Evolutionary conservation across 116 monocot species (phyloP).

Genomic region (Posidonia oceanica): DNA sequence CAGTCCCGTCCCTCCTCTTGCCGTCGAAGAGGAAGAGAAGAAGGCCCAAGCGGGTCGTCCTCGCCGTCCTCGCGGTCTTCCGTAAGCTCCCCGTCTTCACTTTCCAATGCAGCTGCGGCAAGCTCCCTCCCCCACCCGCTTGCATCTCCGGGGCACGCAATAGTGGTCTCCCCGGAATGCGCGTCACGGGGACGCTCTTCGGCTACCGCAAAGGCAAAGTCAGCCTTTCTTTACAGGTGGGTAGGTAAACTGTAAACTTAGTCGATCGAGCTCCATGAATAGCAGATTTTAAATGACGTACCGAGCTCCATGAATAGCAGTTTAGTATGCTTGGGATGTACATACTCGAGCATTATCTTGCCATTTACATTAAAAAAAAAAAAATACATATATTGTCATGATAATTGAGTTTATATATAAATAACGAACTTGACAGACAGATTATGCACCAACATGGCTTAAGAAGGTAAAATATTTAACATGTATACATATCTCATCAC

Average conservation of each 20-base stretch:
- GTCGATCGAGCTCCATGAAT: too few relatives aligned
- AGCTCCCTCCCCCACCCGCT: neutral
- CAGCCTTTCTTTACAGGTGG: conserved; percentile 38
- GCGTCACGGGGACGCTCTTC: conserved; percentile 49
- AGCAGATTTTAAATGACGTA: too few relatives aligned
- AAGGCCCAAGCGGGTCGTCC: conserved; percentile 2
- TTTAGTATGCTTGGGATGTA: neutral
- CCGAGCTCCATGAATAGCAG: too few relatives aligned
- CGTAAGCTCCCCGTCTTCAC: conserved; percentile 7
- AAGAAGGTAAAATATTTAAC: too few relatives aligned
- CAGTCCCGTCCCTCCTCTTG: neutral
- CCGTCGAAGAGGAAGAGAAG: conserved; percentile 3
- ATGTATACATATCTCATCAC: too few relatives aligned
- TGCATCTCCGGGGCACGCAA: neutral
- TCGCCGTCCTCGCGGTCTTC: neutral
- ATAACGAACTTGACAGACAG: too few relatives aligned
- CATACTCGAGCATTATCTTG: too few relatives aligned
- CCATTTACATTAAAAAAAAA: too few relatives aligned
- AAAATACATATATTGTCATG: too few relatives aligned
- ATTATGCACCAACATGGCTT: too few relatives aligned
- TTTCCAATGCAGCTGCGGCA: conserved; percentile 3
- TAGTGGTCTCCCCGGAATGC: neutral
- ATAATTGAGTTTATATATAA: too few relatives aligned
- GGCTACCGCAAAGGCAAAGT: conserved; percentile 43
- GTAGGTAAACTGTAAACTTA: too few relatives aligned